These are phyloP conservation scores for Neolentinus lepideus DNA, from an alignment of 1,284 basidiomycete species.

Conservation along the genomic window DNA sequence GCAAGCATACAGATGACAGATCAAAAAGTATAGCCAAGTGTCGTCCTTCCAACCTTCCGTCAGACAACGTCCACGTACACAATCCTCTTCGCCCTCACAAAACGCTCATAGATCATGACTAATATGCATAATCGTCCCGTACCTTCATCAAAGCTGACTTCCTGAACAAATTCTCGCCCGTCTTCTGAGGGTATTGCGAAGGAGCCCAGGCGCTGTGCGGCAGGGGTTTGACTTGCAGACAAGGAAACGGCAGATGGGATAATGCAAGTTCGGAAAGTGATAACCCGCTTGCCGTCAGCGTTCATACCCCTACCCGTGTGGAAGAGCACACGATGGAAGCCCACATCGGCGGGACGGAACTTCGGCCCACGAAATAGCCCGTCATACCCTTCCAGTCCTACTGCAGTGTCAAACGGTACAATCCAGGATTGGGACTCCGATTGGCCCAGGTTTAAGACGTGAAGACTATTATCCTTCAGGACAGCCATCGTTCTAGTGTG, in stretches of 20 bases:
- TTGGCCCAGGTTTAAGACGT: not conserved
- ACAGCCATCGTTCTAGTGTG: not conserved
- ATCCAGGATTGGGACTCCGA: not conserved
- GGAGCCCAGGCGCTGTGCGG: not conserved
- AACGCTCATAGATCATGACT: not conserved
- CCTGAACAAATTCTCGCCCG: not conserved
- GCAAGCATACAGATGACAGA: too few species aligned
- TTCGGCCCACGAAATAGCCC: not conserved
- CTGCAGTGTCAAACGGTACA: not conserved
- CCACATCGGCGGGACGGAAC: not conserved
- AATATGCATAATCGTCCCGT: not conserved
- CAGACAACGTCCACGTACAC: not conserved
- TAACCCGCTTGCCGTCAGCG: not conserved
- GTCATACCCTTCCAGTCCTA: not conserved
- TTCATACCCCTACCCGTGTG: not conserved
- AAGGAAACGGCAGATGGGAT: not conserved
- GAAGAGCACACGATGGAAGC: not conserved
- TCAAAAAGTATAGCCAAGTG: too few species aligned
- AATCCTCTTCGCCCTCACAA: not conserved
- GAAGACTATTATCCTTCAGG: not conserved
- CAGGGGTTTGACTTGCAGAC: not conserved
- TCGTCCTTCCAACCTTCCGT: not conserved
- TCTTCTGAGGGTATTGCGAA: not conserved
- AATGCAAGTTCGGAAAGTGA: not conserved
- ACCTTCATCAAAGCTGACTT: not conserved